phyloP scores from a whole-genome alignment of 2,329 filamentous ascomycete species.

The Didymella keratinophila region DNA sequence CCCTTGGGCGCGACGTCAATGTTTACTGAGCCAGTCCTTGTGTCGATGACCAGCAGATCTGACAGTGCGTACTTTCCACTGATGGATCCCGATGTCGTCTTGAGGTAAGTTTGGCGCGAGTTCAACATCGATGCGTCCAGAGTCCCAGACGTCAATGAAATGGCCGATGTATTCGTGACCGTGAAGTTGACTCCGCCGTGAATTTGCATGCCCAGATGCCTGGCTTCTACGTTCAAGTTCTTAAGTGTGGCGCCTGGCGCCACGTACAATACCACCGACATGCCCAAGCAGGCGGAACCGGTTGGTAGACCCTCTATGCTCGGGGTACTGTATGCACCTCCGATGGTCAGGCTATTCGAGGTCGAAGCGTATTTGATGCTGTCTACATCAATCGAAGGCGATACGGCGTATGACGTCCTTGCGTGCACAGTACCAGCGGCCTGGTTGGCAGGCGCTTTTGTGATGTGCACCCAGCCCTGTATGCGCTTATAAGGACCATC shows the following conservation, averaged over 20 bases:
- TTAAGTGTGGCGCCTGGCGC: conserved; percentile 43
- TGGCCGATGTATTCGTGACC: conserved; percentile 45
- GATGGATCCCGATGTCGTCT: conserved; percentile 52
- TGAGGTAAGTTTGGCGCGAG: conserved; percentile 51
- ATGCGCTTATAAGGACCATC: conserved; percentile 47
- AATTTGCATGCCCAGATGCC: conserved; percentile 51
- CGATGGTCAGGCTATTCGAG: conserved; percentile 35
- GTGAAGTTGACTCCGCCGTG: conserved; percentile 42
- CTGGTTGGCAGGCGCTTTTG: conserved; percentile 47
- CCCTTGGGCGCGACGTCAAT: conserved; percentile 51
- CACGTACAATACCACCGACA: conserved; percentile 50
- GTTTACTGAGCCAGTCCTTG: conserved; percentile 53
- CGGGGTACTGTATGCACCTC: conserved; percentile 35
- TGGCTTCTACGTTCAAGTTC: conserved; percentile 46
- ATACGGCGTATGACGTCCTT: conserved; percentile 50
- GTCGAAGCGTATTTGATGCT: conserved; percentile 41
- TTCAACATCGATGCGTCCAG: conserved; percentile 45
- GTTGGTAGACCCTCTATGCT: conserved; percentile 35
- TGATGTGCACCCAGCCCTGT: conserved; percentile 50
- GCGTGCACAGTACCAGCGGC: conserved; percentile 46
- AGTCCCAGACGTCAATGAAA: conserved; percentile 47
- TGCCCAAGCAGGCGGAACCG: conserved; percentile 47
- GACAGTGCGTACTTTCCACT: conserved; percentile 52
- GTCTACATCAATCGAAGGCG: conserved; percentile 40
- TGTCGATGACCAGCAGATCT: conserved; percentile 52